These are phyloP conservation scores for Aegilops sharonensis DNA, from an alignment of 176 grass and related monocot species.

Conservation along the genomic window DNA sequence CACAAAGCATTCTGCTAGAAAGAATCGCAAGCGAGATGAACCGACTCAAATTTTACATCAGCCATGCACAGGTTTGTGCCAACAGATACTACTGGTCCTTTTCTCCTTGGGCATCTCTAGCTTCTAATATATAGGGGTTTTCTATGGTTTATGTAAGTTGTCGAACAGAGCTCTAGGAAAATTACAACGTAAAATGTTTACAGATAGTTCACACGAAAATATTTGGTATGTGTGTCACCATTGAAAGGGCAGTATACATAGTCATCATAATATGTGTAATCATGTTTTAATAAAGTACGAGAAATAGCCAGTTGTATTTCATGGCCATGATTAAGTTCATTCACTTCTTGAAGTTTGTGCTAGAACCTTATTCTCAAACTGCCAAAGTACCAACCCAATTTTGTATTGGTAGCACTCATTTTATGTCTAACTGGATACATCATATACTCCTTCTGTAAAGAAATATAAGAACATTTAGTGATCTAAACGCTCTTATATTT, in stretches of 20 bases:
- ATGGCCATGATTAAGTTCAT: neutral
- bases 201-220: neutral
- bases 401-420: constrained; percentile 11
- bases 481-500: too few species aligned
- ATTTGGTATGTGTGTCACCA: neutral
- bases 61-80: constrained; percentile 70
- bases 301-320: neutral
- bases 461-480: too few species aligned
- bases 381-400: neutral
- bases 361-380: neutral
- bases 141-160: neutral
- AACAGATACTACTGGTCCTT: neutral
- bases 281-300: neutral
- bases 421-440: neutral
- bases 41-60: constrained; percentile 92
- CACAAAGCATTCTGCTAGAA: constrained; percentile 95
- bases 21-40: constrained; percentile 98
- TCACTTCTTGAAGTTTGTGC: neutral
- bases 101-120: neutral
- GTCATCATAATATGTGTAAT: neutral
- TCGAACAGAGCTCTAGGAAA: neutral
- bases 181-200: neutral
- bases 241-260: neutral
- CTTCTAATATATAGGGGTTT: neutral
- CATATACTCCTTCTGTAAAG: neutral